Evolutionary conservation across 495 filamentous ascomycete species (phyloP), one percentile per base, ranked within the genome.

Genomic region (Umbilicaria muhlenbergii): DNA sequence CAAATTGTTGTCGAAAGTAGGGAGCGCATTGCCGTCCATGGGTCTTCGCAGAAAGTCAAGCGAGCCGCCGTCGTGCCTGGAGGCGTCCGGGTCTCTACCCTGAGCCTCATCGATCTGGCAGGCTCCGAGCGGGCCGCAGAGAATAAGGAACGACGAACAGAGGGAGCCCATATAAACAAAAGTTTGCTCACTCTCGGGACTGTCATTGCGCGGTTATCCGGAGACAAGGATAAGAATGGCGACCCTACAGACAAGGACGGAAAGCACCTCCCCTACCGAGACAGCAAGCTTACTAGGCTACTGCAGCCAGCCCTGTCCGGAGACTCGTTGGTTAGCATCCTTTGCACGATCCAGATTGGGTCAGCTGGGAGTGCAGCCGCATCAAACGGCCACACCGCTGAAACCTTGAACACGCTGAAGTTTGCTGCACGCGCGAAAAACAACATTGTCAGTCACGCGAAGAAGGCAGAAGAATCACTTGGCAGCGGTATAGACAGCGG

Each of bases 91-190:
- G 91, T 98, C 11, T 95, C 88, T 13, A 96, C 92, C 0, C 63
- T 98, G 33, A 94, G 86, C 51, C 65, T 98, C 57, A 98, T 98
- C 51, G 91, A 98, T 74, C 67, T 98, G 47, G 91, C 91, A 38
- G 91, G 91, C 15, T 96, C 91, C 2, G 91, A 98, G 54, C 80
- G 86, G 58, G 91, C 91, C 33, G 91, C 91, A 12, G 91, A 98
- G 53, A 83, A 79, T 32, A 98, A 96, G 55, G 91, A 98, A 62
- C 71, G 91, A 42, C 74, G 92, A 38, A 84, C 86, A 32, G 91
- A 98, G 63, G 91, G 91, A 39, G 86, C 91, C 31, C 91, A 98
- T 57, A 98, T 98, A 65, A 98, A 98, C 66, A 94, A 94, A 61
- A 94, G 86, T 59, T 66, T 98, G 55, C 74, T 98, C 41, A 98